Evolutionary conservation across 306 rosid genomes (phyloP).

Genomic region (Prunus mume): DNA sequence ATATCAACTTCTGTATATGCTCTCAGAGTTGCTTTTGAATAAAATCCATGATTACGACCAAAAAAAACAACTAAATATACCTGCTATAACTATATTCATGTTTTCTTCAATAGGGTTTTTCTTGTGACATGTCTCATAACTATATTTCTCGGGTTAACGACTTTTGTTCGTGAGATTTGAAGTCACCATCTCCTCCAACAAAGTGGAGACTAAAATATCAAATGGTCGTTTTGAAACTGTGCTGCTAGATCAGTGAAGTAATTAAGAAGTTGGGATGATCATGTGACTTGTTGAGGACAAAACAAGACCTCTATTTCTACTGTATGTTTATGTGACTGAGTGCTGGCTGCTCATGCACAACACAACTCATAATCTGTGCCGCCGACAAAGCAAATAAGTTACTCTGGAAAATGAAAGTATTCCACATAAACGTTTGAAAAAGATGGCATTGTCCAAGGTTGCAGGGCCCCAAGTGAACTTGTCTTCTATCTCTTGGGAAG

Average conservation of each 20-base stretch:
- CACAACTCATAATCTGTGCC: not conserved
- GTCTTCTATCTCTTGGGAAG: slow-evolving; percentile 1
- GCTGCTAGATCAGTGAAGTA: no score
- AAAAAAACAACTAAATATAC: not conserved
- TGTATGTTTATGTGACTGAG: not conserved
- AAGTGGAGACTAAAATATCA: no score
- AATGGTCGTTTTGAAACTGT: no score
- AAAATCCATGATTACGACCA: no score
- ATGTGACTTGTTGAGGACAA: not conserved
- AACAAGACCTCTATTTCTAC: not conserved
- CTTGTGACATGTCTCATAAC: not conserved
- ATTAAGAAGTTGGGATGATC: not conserved
- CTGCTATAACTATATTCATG: not conserved
- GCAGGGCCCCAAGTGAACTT: slow-evolving; percentile 13
- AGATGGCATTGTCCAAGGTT: not conserved
- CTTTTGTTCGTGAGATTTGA: not conserved
- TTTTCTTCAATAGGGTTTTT: not conserved
- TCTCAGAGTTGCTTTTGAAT: no score
- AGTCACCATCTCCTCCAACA: not conserved
- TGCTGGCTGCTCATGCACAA: not conserved
- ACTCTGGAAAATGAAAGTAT: not conserved
- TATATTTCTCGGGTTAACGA: not conserved
- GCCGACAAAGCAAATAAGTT: not conserved
- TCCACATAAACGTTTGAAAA: not conserved
- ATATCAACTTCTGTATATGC: no score